A percentile compares a stretch with the other conserved stretches of the same genome.
phyloP scores from a whole-genome alignment of 1,284 basidiomycete species.

The Fomitopsis pinicola region DNA sequence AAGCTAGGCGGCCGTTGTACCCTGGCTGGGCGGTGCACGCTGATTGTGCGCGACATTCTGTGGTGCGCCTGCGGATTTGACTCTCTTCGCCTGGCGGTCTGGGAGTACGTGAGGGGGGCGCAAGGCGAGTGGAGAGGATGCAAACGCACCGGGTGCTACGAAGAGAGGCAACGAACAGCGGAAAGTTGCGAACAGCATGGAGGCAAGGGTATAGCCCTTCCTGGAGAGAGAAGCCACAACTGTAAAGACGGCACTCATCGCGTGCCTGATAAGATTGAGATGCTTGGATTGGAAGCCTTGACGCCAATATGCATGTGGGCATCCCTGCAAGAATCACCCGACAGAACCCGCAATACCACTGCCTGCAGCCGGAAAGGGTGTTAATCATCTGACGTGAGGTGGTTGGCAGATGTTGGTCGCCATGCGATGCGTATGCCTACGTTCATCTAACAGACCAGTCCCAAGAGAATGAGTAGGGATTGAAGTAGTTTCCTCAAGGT shows the following conservation, averaged over 20 bases:
- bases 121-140: background rate
- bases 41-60: background rate
- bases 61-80: background rate
- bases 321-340: background rate
- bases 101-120: background rate
- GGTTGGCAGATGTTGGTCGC: no score
- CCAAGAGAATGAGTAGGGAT: no score
- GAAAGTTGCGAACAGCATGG: background rate
- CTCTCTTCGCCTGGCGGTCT: background rate
- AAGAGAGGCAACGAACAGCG: background rate
- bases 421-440: no score
- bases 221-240: background rate
- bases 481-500: no score
- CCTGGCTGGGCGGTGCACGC: background rate
- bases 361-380: no score
- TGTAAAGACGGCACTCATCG: background rate
- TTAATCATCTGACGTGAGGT: no score
- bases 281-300: background rate
- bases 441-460: no score
- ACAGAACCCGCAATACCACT: no score
- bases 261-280: slow-evolving; percentile 1
- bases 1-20: background rate
- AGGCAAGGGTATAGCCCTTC: background rate
- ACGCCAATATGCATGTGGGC: background rate
- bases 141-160: background rate